Conservation (phyloP, 2,329 filamentous ascomycete species). For the Leptosphaerulina australis region DNA sequence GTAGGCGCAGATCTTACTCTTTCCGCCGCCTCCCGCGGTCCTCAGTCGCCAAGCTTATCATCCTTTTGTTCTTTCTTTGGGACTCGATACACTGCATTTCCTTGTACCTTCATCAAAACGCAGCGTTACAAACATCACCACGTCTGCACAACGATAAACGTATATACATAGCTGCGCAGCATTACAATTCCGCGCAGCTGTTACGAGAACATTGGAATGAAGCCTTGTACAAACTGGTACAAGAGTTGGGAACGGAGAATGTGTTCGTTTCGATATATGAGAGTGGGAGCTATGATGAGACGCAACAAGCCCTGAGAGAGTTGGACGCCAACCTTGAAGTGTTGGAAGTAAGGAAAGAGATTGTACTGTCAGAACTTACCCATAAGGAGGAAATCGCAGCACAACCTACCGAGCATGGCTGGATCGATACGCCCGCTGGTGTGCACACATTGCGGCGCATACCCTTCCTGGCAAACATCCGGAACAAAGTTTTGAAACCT, state of each 20-base stretch:
- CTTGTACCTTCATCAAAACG: conserved; percentile 26
- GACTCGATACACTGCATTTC: conserved; percentile 30
- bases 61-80: conserved; percentile 28
- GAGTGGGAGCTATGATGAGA: conserved; percentile 72
- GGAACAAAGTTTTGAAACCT: conserved; percentile 69
- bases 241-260: conserved; percentile 65
- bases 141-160: conserved; percentile 32
- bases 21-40: conserved; percentile 29
- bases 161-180: conserved; percentile 72
- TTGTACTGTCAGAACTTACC: conserved; percentile 64
- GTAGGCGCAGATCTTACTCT: conserved; percentile 24
- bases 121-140: conserved; percentile 13
- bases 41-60: conserved; percentile 25
- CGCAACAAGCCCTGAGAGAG: conserved; percentile 64
- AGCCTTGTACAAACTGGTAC: conserved; percentile 63
- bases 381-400: conserved; percentile 46
- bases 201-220: conserved; percentile 67
- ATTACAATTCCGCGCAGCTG: conserved; percentile 69
- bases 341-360: conserved; percentile 60
- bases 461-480: conserved; percentile 68
- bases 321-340: conserved; percentile 62
- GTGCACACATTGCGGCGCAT: conserved; percentile 67
- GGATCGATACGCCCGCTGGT: conserved; percentile 63
- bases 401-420: conserved; percentile 53
- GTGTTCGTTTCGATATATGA: conserved; percentile 72